Base-by-base conservation (phyloP, 768 basidiomycete species). In the Hortiboletus campestris region DNA sequence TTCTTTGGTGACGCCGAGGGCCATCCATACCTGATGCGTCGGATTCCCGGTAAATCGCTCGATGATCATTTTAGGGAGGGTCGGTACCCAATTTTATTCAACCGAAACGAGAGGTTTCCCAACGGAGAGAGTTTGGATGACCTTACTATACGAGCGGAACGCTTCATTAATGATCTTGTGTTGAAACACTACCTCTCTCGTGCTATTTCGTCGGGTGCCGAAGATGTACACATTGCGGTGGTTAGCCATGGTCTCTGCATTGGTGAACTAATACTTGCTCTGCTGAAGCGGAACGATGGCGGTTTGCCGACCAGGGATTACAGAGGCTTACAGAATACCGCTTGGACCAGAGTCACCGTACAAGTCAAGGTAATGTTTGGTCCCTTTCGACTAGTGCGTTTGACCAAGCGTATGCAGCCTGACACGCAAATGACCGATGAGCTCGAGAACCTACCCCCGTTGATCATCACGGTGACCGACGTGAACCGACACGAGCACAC, bases 221-320 rank as follows among this genome's bases (percentile, higher is more conserved):
- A 71, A 41, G 74, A 74, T 34, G 64, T 77, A 8, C 86, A 85
- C 57, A 67, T 91, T 25, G 88, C 83, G 1, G 62, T 91, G 38
- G 84, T 90, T 45, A 89, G 89, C 70, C 90, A 93, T 68, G 88
- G 91, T 0, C 61, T 89, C 20, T 85, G 84, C 68, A 86, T 91
- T 43, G 74, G 72, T 28, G 84, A 86, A 69, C 69, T 87, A 14
- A 65, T 89, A 5, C 73, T 75, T 22, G 78, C 79, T 28, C 67
- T 90, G 42, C 59, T 83, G 53, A 76, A 69, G 60, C 73, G 76
- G 58, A 74, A 76, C 57, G 70, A 63, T 38, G 75, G 72, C 1
- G 63, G 64, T 45, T 61, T 60, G n/a, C 61, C 50, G 5, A 52
- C 25, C 47, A 63, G 42, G 49, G 67, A 75, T 39, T 79, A 80